These are phyloP conservation scores for Pichia sporocuriosa DNA, from an alignment of 805 yeast genomes.

Conservation along the genomic window DNA sequence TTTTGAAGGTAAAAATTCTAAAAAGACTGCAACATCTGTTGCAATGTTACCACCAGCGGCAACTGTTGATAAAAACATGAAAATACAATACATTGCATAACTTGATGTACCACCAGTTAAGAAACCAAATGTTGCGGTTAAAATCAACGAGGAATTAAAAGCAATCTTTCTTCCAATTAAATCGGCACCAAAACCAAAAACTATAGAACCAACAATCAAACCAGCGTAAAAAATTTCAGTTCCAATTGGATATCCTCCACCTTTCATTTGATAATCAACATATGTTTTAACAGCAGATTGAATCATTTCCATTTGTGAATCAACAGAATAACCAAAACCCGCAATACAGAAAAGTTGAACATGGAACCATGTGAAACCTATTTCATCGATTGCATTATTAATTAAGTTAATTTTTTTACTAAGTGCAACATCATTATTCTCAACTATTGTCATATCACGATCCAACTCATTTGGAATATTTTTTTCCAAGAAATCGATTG, in stretches of 20 bases:
- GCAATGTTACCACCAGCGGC: constrained; percentile 55
- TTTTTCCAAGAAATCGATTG: constrained; percentile 10
- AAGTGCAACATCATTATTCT: constrained; percentile 31
- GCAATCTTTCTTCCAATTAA: constrained; percentile 48
- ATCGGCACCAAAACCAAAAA: constrained; percentile 54
- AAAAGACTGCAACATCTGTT: constrained; percentile 45
- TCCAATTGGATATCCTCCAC: constrained; percentile 36
- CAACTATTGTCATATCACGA: constrained; percentile 19
- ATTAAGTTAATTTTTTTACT: constrained; percentile 37
- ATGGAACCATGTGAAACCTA: constrained; percentile 55
- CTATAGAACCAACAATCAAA: constrained; percentile 44
- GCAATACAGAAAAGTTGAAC: constrained; percentile 42
- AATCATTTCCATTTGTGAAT: constrained; percentile 43
- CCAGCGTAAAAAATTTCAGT: constrained; percentile 46
- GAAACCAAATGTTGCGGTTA: constrained; percentile 46
- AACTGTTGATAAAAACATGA: constrained; percentile 38
- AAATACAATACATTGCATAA: constrained; percentile 44
- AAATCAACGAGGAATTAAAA: constrained; percentile 42
- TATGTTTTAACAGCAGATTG: constrained; percentile 41
- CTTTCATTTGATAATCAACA: constrained; percentile 41
- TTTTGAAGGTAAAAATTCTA: constrained; percentile 46
- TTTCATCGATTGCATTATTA: constrained; percentile 52
- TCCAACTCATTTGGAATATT: constrained; percentile 7
- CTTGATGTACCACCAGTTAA: constrained; percentile 46
- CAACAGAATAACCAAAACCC: constrained; percentile 52